Base-by-base conservation (phyloP, 768 basidiomycete species). In the Pleurotus salmoneostramineus region DNA sequence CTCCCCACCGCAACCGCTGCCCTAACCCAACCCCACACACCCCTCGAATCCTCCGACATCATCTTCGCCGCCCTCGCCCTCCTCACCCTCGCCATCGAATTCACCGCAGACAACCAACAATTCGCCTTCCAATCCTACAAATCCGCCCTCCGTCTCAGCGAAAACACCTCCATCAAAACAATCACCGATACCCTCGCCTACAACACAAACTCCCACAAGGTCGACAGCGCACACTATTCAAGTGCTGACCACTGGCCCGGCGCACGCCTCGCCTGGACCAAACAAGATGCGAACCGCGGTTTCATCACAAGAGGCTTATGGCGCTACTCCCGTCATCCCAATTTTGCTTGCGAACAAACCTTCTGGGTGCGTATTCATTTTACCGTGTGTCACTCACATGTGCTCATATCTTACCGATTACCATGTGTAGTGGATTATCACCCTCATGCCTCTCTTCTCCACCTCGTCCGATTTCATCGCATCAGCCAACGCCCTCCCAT, bases 71-170 rank as follows among this genome's bases (percentile, higher is more conserved):
- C 69, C 0, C 66, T 87, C 3, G 85, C 87, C 2, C 71, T 96
- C 6, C 56, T 79, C 12, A 72, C 83, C 12, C 69, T 96, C 46
- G 77, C 73, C 1, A 61, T 85, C 36, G 95, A 98, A 67, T 93
- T 91, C 72, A 84, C 81, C 0, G 82, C 95, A 3, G 96, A 98
- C 70, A 94, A 95, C 63, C 92, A 95, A 68, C 96, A 98, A 64
- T 95, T 83, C 70, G 83, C 88, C 3, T 96, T 79, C 71, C 91
- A 93, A 61, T 82, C 82, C 0, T 89, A 85, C 72, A 98, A 98
- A 69, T 83, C 84, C 59, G 69, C 68, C 14, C 73, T 60, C 66
- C 55, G 75, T 10, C 31, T 6, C 2, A 12, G 21, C 12, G 31
- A 46, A 6, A 46, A 33, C 35, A 27, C 43, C 5, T 17, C 40